Percentiles rank a stretch among this genome's conserved stretches.
Evolutionary conservation across 108 stramenopile species (phyloP).

Genomic region (Stephanodiscus triporus): DNA sequence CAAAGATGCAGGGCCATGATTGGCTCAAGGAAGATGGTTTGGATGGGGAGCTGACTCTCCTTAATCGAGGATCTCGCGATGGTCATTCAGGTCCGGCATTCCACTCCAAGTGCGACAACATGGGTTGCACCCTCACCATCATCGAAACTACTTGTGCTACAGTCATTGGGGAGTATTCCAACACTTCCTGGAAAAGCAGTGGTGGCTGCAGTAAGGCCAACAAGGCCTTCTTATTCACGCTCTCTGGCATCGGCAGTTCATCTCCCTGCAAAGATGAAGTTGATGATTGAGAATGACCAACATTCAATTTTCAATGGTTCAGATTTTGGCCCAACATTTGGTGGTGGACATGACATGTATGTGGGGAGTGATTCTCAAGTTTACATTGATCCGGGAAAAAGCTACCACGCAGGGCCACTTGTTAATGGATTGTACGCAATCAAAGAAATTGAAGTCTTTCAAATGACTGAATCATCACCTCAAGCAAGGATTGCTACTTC

Average conservation of each 20-base stretch:
- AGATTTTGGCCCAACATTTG: conserved; percentile 11
- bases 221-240: conserved; percentile 23
- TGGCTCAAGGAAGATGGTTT: too few relatives aligned
- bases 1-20: conserved; percentile 4
- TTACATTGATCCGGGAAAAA: too few relatives aligned
- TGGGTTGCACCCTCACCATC: too few relatives aligned
- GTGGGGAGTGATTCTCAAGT: conserved; percentile 33
- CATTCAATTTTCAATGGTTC: conserved; percentile 7
- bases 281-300: conserved; percentile 4
- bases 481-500: too few relatives aligned
- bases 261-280: conserved; percentile 28
- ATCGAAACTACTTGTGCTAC: too few relatives aligned
- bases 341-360: conserved; percentile 13
- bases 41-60: too few relatives aligned
- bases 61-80: conserved; percentile 31
- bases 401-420: too few relatives aligned
- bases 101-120: too few relatives aligned
- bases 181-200: conserved; percentile 7
- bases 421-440: too few relatives aligned
- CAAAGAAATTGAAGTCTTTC: too few relatives aligned
- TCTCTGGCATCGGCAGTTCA: conserved; percentile 4
- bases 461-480: too few relatives aligned
- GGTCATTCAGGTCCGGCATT: not conserved
- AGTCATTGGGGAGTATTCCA: too few relatives aligned
- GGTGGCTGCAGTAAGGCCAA: not conserved